These are phyloP conservation scores for Fraxinus americana DNA, from an alignment of 257 asterid species.

Conservation along the genomic window DNA sequence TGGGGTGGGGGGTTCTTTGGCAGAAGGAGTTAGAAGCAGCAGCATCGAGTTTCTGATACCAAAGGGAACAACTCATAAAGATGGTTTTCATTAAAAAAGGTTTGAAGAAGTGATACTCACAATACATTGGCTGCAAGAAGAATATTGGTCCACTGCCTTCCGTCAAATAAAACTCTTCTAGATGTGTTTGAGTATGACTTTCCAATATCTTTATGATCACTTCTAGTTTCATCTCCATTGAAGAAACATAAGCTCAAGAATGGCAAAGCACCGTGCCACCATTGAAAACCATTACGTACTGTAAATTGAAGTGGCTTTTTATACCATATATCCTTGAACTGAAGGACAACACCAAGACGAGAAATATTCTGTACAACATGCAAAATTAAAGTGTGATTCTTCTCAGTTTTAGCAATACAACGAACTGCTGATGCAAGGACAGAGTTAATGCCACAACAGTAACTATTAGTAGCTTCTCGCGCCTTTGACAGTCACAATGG, in stretches of 20 bases:
- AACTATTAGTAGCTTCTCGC: constrained; percentile 2
- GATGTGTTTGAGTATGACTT: constrained; percentile 48
- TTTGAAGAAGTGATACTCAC: constrained; percentile 48
- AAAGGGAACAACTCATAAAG: background rate
- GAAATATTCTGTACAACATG: constrained; percentile 47
- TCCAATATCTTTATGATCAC: constrained; percentile 32
- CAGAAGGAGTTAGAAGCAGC: background rate
- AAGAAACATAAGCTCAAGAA: constrained; percentile 56
- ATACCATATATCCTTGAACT: constrained; percentile 47
- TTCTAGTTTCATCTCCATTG: constrained; percentile 51
- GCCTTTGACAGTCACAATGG: background rate
- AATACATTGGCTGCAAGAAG: constrained; percentile 70
- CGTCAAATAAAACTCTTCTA: constrained; percentile 44
- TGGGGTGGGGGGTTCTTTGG: background rate
- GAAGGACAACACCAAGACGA: constrained; percentile 49
- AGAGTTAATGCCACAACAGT: constrained; percentile 1
- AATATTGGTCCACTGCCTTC: constrained; percentile 69
- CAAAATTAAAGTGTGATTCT: constrained; percentile 22
- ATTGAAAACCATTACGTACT: constrained; percentile 45
- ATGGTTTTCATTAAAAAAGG: background rate
- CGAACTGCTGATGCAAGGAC: background rate
- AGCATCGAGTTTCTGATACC: background rate
- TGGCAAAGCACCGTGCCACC: constrained; percentile 48
- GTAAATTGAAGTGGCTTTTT: constrained; percentile 51
- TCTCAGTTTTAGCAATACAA: constrained; percentile 17